Evolutionary conservation across 2,329 filamentous ascomycete species (phyloP), one percentile per base, ranked within the genome.

Genomic region (Aspergillus tamarii): DNA sequence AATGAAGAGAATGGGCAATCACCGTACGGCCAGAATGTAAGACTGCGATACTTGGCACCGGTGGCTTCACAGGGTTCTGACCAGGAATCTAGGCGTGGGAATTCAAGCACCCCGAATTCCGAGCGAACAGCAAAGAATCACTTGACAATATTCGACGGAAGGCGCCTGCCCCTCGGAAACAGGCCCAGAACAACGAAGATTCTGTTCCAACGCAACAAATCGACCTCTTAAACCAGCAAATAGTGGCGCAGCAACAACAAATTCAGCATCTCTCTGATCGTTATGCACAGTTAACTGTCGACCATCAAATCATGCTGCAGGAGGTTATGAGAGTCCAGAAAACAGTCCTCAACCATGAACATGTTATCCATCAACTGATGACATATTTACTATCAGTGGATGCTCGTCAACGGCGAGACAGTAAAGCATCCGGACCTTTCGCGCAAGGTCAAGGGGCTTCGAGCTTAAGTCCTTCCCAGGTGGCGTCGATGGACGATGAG

Each of bases 81-180:
- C 50, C n/a, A 23, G 34, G 32, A 45, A 59, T 54, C 36, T 73
- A 95, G 91, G 88, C 90, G 14, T 96, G 92, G 92, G 95, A 99
- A 76, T 99, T 99, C 77, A 96, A 95, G 76, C 95, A 99, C 74
- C 94, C 94, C 14, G 93, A 97, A 73, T 99, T 99, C 82, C 91
- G 93, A 72, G 90, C 91, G 68, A 94, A 97, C 79, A 96, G 94
- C 80, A 97, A 97, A 78, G 93, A 97, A 75, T 95, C 93, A 53
- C 84, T 99, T 55, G 95, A 99, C 74, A 98, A 97, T 70, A 99
- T 99, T 73, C 89, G 93, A 72, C 87, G 95, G 70, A 99, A 99
- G 81, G 94, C 95, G 2, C 95, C 95, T 0, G 93, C 94, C 1
- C 92, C 94, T 3, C 85, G 94, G 68, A 98, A 97, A 76, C 79